Percentiles rank a stretch among this genome's conserved stretches.
Conservation (phyloP, 306 rosid species). For the Pterocarpus macrocarpus region DNA sequence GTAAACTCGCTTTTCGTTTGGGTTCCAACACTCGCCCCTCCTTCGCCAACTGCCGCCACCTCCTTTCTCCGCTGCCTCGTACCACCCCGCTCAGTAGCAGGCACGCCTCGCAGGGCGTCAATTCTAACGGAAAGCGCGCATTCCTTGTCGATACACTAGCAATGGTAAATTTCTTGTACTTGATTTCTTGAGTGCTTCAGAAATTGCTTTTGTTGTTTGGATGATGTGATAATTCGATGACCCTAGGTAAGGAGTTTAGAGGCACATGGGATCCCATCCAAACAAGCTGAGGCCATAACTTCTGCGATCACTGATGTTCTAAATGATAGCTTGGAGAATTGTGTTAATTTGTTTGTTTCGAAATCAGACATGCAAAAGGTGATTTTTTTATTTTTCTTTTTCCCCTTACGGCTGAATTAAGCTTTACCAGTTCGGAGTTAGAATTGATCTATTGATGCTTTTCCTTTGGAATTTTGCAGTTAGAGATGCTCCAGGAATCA, state of each 20-base stretch:
- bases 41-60: conserved; percentile 18
- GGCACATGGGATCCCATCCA: conserved; percentile 63
- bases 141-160: conserved; percentile 71
- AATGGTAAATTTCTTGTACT: conserved; percentile 44
- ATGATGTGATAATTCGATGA: conserved; percentile 8
- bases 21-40: conserved; percentile 17
- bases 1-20: conserved; percentile 43
- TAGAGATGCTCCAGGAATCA: conserved; percentile 58
- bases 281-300: conserved; percentile 76
- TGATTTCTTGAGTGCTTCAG: neutral
- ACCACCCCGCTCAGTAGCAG: conserved; percentile 14
- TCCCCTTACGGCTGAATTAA: neutral
- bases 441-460: neutral
- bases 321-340: conserved; percentile 67
- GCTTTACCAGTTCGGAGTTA: neutral
- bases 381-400: neutral
- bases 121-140: conserved; percentile 60
- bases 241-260: conserved; percentile 66
- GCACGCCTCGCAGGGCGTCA: conserved; percentile 52
- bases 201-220: neutral
- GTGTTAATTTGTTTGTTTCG: conserved; percentile 59
- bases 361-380: conserved; percentile 66
- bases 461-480: conserved; percentile 40
- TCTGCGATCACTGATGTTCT: conserved; percentile 61
- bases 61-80: conserved; percentile 14